These are phyloP conservation scores for Lipomyces sp. DNA, from an alignment of 805 yeast species.

Conservation along the genomic window DNA sequence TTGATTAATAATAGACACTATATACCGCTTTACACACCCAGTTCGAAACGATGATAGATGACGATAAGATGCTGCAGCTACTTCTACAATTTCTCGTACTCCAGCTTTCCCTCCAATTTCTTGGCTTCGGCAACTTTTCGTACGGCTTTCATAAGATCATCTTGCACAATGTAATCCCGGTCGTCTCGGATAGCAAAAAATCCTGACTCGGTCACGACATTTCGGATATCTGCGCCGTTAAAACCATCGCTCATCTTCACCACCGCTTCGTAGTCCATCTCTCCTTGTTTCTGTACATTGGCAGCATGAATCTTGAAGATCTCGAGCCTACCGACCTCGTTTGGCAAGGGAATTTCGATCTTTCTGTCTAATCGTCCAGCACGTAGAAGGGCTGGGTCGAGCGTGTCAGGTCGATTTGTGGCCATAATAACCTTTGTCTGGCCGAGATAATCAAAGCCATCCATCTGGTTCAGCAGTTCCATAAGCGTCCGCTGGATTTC, in stretches of 20 bases:
- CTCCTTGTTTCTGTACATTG: slow-evolving; percentile 86
- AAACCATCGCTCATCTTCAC: slow-evolving; percentile 99
- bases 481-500: slow-evolving; percentile 97
- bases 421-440: slow-evolving; percentile 99
- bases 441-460: slow-evolving; percentile 95
- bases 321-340: slow-evolving; percentile 93
- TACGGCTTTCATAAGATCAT: slow-evolving; percentile 96
- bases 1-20: background rate
- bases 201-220: slow-evolving; percentile 97
- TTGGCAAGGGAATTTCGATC: slow-evolving; percentile 93
- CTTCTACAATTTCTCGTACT: slow-evolving; percentile 78
- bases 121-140: slow-evolving; percentile 96
- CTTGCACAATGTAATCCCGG: slow-evolving; percentile 89
- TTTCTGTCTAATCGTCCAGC: slow-evolving; percentile 98
- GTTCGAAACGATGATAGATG: background rate
- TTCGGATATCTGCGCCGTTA: slow-evolving; percentile 97
- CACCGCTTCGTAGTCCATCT: slow-evolving; percentile 85
- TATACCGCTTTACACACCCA: background rate
- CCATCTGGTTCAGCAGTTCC: slow-evolving; percentile 98
- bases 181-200: slow-evolving; percentile 98
- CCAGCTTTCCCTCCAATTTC: slow-evolving; percentile 86
- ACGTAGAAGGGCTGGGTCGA: slow-evolving; percentile 95
- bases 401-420: slow-evolving; percentile 97
- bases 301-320: slow-evolving; percentile 91
- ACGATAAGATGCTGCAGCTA: background rate